Conservation (phyloP, 2,329 filamentous ascomycete species). For the Paramyrothecium sp. region DNA sequence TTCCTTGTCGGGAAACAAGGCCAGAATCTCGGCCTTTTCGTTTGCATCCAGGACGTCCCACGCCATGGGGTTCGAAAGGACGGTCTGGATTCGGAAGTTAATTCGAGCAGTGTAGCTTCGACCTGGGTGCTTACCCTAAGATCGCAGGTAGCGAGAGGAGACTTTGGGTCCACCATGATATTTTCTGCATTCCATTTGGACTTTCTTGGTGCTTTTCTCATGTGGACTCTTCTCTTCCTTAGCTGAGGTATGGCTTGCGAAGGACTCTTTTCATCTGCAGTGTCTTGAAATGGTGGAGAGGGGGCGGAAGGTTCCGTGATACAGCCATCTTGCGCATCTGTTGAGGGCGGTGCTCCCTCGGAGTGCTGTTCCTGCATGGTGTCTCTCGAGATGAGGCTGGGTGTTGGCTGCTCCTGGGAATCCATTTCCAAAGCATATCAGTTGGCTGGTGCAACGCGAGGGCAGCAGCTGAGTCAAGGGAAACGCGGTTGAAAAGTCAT, state of each 20-base stretch:
- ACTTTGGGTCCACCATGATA: conserved; percentile 33
- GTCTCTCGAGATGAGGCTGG: no score
- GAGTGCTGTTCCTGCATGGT: no score
- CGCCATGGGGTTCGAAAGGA: conserved; percentile 34
- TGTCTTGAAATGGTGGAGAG: not conserved
- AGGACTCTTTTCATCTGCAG: conserved; percentile 3
- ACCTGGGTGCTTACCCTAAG: conserved; percentile 27
- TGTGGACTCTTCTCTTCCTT: conserved; percentile 20
- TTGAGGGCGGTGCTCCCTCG: no score
- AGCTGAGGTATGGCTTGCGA: conserved; percentile 3
- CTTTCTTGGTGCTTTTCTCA: conserved; percentile 23
- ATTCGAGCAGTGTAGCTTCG: not conserved
- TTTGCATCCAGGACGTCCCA: conserved; percentile 33
- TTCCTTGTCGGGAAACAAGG: conserved; percentile 33
- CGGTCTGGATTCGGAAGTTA: conserved; percentile 20
- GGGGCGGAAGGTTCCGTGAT: not conserved
- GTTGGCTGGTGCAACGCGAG: no score
- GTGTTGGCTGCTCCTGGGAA: no score
- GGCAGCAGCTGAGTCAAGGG: no score
- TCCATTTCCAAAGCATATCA: no score
- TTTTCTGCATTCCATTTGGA: conserved; percentile 33
- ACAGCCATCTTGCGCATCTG: no score
- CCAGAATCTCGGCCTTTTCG: conserved; percentile 33
- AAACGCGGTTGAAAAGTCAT: no score
- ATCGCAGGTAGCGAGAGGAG: conserved; percentile 35